Base-by-base conservation (phyloP, 495 filamentous ascomycete species). In the Hypomontagnella submonticulosa region DNA sequence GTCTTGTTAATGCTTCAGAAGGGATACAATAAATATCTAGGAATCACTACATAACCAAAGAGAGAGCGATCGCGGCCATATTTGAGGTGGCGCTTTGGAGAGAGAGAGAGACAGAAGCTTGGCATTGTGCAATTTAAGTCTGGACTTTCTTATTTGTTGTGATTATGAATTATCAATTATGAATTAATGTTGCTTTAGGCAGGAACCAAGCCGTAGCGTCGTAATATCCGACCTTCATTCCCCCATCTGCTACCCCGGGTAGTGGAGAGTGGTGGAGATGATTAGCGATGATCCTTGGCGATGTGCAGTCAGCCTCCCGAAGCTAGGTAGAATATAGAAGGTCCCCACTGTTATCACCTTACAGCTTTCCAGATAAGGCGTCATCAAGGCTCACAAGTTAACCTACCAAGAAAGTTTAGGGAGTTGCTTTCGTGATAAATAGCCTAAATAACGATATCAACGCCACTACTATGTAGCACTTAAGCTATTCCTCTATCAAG, bases 131-230 rank as follows among this genome's bases (percentile, higher is more conserved):
- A 68, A 68, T 68, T 38, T 11, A 3, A 8, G 16, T 38, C 34
- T 50, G 30, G 54, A n/a, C 12, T 55, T 42, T 23, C 43, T 63
- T 63, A 27, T 50, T 57, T 54, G 42, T 68, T 50, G 34, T 27
- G 23, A 27, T 27, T 27, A 27, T 27, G 23, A 27, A 27, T 27
- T 27, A 27, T 27, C 3, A 27, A 27, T 27, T 27, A 27, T 27
- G n/a, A n/a, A n/a, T n/a, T n/a, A n/a, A n/a, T n/a, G 23, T 63
- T 63, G 43, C 33, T 68, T 68, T 68, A 62, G 65, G 65, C 65
- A 68, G 65, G 65, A 68, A 40, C 27, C 61, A 57, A 62, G 47
- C 49, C 37, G 38, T 42, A 55, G 49, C 42, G 65, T 68, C 3
- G 53, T 23, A 67, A 48, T 58, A 40, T 43, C 3, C 36, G 10